These are phyloP conservation scores for Drosera capensis DNA, from an alignment of 148 eudicot species.

Conservation along the genomic window DNA sequence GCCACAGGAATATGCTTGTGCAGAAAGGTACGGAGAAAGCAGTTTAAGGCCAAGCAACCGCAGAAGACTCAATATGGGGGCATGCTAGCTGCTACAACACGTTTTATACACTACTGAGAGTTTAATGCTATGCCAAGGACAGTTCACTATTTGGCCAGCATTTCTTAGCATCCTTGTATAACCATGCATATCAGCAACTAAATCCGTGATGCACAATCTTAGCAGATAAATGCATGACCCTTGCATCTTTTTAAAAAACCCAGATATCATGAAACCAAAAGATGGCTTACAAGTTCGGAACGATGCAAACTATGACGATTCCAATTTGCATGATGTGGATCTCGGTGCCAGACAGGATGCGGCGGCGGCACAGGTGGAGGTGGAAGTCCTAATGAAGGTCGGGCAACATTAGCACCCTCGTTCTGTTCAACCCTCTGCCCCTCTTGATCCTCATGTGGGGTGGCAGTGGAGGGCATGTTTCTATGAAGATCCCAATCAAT, in stretches of 20 bases:
- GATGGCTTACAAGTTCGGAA: constrained; percentile 54
- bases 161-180: too few species aligned
- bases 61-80: too few species aligned
- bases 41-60: background rate
- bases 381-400: constrained; percentile 53
- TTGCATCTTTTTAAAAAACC: too few species aligned
- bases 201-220: too few species aligned
- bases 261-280: too few species aligned
- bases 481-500: constrained; percentile 87
- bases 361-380: constrained; percentile 95
- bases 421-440: constrained; percentile 44
- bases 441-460: constrained; percentile 43
- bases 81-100: too few species aligned
- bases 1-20: background rate
- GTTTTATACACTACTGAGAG: too few species aligned
- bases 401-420: constrained; percentile 29
- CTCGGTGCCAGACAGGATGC: constrained; percentile 83
- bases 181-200: too few species aligned
- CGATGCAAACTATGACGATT: constrained; percentile 75
- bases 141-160: too few species aligned
- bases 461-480: constrained; percentile 47
- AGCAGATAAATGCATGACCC: too few species aligned
- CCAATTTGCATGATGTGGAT: constrained; percentile 70
- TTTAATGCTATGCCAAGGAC: too few species aligned
- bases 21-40: background rate